A percentile compares a stretch with the other conserved stretches of the same genome.
These are phyloP conservation scores for Mycena indigotica DNA, from an alignment of 768 basidiomycete species.

Conservation along the genomic window DNA sequence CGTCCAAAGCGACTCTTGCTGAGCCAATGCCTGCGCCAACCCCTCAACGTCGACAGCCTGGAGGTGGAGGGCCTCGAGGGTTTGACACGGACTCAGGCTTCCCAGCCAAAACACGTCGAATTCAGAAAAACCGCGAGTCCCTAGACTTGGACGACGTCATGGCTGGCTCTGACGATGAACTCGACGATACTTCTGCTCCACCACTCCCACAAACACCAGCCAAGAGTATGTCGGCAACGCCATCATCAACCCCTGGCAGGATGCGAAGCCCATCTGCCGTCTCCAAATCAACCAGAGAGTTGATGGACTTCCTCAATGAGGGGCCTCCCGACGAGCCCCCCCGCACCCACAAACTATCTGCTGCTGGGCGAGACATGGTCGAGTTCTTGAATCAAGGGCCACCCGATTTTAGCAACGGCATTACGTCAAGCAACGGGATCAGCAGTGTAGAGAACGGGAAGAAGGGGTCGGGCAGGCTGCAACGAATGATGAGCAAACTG, in stretches of 20 bases:
- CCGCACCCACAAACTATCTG: slow-evolving; percentile 37
- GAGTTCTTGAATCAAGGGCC: slow-evolving; percentile 64
- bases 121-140: slow-evolving; percentile 64
- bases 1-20: slow-evolving; percentile 33
- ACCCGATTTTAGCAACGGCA: slow-evolving; percentile 41
- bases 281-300: slow-evolving; percentile 51
- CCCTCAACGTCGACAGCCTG: slow-evolving; percentile 30
- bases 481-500: slow-evolving; percentile 82
- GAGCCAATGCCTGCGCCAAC: slow-evolving; percentile 25
- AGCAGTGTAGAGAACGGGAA: slow-evolving; percentile 41
- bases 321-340: slow-evolving; percentile 48
- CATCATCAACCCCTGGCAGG: slow-evolving; percentile 21
- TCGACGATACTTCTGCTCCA: slow-evolving; percentile 27
- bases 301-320: slow-evolving; percentile 59
- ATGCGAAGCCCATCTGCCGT: slow-evolving; percentile 30
- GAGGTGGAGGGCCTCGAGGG: slow-evolving; percentile 17
- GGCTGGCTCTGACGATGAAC: slow-evolving; percentile 69
- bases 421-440: slow-evolving; percentile 39
- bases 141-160: slow-evolving; percentile 76
- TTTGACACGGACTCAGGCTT: slow-evolving; percentile 35
- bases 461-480: slow-evolving; percentile 63
- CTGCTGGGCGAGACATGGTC: slow-evolving; percentile 50
- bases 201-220: slow-evolving; percentile 23
- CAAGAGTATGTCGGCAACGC: slow-evolving; percentile 17
- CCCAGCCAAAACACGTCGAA: slow-evolving; percentile 53